A percentile compares a stretch with the other conserved stretches of the same genome.
Evolutionary conservation across 345 rosid species (phyloP).

Genomic region (Acer yangbiense): DNA sequence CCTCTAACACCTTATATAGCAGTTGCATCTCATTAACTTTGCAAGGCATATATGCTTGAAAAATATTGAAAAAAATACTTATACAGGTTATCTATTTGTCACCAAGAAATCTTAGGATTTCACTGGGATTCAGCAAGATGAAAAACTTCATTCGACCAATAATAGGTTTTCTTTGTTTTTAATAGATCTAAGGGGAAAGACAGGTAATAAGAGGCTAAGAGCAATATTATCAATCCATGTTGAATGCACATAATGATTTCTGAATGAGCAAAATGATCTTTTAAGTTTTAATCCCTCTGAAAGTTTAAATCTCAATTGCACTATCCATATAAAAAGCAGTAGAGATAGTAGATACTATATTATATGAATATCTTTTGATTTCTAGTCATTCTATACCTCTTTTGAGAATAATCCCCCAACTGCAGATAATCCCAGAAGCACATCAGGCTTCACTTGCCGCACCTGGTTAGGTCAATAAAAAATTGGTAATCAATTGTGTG

Average conservation of each 20-base stretch:
- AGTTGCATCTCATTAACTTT: conserved; percentile 17
- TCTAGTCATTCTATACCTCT: conserved; percentile 58
- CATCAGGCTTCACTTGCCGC: conserved; percentile 92
- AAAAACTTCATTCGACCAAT: not conserved
- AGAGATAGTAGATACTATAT: too few relatives aligned
- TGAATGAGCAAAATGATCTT: not conserved
- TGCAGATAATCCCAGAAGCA: conserved; percentile 99
- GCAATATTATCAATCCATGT: not conserved
- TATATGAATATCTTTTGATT: not conserved
- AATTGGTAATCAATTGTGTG: not conserved
- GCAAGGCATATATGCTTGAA: conserved; percentile 6
- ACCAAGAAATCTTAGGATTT: not conserved
- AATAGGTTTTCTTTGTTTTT: not conserved
- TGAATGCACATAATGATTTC: not conserved
- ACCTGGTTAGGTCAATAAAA: conserved; percentile 48
- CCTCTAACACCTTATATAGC: conserved; percentile 81
- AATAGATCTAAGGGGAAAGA: not conserved
- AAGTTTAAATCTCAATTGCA: not conserved
- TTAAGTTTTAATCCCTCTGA: not conserved
- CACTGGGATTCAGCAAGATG: not conserved
- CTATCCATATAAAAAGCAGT: not conserved
- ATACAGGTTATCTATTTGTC: not conserved
- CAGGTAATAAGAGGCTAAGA: not conserved
- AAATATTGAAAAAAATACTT: not conserved
- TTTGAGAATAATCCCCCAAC: conserved; percentile 97